Evolutionary conservation across 305 asterid genomes (phyloP), one percentile per base, ranked within the genome.

Genomic region (Fraxinus albicans): DNA sequence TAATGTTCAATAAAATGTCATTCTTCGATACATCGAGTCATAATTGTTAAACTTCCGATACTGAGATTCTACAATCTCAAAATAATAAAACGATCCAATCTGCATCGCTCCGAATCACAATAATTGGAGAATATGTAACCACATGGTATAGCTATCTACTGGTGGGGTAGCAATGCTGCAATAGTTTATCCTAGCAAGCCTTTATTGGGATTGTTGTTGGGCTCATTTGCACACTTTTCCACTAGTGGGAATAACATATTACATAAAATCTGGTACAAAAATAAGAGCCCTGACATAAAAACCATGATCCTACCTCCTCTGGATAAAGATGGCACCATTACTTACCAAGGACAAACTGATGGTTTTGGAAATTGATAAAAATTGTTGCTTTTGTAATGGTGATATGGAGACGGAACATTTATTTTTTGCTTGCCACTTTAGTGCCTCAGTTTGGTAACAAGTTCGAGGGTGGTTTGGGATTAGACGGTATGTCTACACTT

Each of bases 191-290:
- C 4, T 31, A 13, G 42, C 76, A 69, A 27, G 1, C 21, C 76
- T 70, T 70, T 70, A 29, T 70, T 70, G 76, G 76, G 42, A 70
- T 70, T 15, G 76, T 70, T 13, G 33, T 70, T 70, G 76, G 76
- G 42, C 25, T 70, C 33, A 69, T 70, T 53, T 67, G 36, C 74
- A 67, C 74, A 6, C 74, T 67, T 67, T 70, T 70, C 42, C 9
- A 70, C 40, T 2, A 70, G 76, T 70, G 42, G 76, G 40, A 70
- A 70, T 70, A 29, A 15, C 40, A 29, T 70, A 69, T 63, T 69
- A 31, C 76, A 69, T 27, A 69, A 69, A 69, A 12, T 69, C 40
- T 50, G 60, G 60, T 50, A 50, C 60, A 50, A 50, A 50, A 63
- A 23, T 63, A 63, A 63, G 33, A 63, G 72, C 72, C 72, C 72